Base-by-base conservation (phyloP, 2,329 filamentous ascomycete genomes). In the Pseudogymnoascus destructans region DNA sequence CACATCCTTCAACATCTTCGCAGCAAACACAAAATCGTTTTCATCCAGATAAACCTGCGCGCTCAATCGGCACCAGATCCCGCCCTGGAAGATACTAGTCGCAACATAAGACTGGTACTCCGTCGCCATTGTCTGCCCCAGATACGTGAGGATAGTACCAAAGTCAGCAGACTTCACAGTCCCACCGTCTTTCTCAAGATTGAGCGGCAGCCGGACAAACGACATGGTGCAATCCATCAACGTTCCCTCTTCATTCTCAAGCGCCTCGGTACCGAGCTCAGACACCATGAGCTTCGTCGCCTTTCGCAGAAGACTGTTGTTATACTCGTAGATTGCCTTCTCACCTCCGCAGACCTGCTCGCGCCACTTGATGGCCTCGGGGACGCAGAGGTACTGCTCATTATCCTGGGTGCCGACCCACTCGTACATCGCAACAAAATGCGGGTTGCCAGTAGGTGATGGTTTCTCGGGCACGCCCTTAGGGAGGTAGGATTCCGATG, bases 11-110 rank as follows among this genome's bases (percentile, higher is more conserved):
- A 70, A 49, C 5, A 46, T 60, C 17, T 63, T 67, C 0, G 77
- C 87, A 3, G 79, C 77, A 79, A 80, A 87, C 68, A 85, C 80
- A 67, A 93, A 95, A 70, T 96, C 90, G 10, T 76, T 76, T 63
- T 85, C 69, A 23, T 89, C 88, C n/a, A 96, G 72, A 68, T 93
- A 97, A 0, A 93, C 79, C 75, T 95, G 90, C 11, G 81, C 88
- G 67, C 86, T 90, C 54, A 95, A 66, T 55, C 92, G 75, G 0
- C 78, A 75, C 86, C 86, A 95, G 68, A 84, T 79, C 57, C 76
- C 75, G 0, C 77, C 78, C 0, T 72, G 76, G 63, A 90, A 82
- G 7, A 77, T 70, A 59, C 82, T 81, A 2, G 87, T 67, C 0
- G 84, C 76, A 57, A 93, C 71, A 66, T 89, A 92, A 0, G 89